These are phyloP conservation scores for Anisodus tanguticus DNA, from an alignment of 257 asterid species.

Conservation along the genomic window DNA sequence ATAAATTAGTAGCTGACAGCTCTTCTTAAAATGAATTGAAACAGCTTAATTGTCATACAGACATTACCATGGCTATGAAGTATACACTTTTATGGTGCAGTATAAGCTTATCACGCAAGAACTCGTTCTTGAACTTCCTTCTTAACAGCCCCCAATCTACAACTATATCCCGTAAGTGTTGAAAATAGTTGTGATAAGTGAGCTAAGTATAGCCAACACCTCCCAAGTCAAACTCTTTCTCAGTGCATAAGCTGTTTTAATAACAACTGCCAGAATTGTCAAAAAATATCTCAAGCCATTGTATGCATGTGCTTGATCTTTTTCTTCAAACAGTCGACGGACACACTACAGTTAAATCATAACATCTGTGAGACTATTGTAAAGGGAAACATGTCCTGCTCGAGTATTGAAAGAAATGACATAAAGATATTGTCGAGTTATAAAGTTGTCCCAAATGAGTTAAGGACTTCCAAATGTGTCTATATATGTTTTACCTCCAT, in stretches of 20 bases:
- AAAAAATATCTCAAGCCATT: conserved; percentile 75
- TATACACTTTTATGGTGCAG: conserved; percentile 60
- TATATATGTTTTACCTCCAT: not conserved
- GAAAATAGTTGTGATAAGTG: conserved; percentile 55
- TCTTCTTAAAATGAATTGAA: not conserved
- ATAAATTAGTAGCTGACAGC: conserved; percentile 5
- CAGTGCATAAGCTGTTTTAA: conserved; percentile 70
- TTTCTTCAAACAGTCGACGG: conserved; percentile 76
- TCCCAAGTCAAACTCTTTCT: conserved; percentile 58
- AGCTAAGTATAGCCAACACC: conserved; percentile 65
- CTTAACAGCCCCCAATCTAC: conserved; percentile 86
- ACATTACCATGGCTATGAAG: conserved; percentile 66
- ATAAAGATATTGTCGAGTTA: not conserved
- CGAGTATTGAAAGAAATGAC: conserved; percentile 8
- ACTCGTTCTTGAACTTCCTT: conserved; percentile 61
- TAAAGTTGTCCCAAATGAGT: not conserved
- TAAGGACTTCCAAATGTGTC: not conserved
- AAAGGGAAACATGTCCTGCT: not conserved
- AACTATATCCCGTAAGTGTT: conserved; percentile 84
- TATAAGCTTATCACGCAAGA: conserved; percentile 69
- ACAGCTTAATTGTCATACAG: not conserved
- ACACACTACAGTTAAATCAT: conserved; percentile 59
- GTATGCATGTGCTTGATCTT: conserved; percentile 54
- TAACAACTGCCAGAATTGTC: conserved; percentile 72
- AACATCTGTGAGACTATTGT: conserved; percentile 27